Evolutionary conservation across 2,329 filamentous ascomycete species (phyloP).

Genomic region (Colletotrichum sp.): DNA sequence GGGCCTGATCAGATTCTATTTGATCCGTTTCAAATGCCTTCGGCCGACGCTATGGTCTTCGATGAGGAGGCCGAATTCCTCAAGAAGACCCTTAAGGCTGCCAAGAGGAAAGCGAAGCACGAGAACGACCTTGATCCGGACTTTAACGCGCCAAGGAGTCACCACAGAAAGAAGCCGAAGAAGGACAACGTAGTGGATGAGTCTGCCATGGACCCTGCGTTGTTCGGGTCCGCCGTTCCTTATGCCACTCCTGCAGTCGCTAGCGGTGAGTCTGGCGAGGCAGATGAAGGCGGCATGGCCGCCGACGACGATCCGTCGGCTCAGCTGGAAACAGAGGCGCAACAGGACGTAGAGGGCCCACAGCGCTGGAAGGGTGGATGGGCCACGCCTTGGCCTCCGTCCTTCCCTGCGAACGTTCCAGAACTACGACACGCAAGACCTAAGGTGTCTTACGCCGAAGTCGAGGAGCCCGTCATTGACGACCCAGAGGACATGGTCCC

Average conservation of each 20-base stretch:
- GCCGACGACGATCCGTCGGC: conserved; percentile 18
- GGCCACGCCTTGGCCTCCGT: neutral
- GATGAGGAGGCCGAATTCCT: conserved; percentile 57
- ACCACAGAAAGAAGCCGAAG: conserved; percentile 46
- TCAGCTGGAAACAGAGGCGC: conserved; percentile 1
- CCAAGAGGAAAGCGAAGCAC: conserved; percentile 56
- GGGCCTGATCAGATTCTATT: conserved; percentile 63
- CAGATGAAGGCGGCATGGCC: conserved; percentile 24
- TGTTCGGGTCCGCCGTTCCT: conserved; percentile 38
- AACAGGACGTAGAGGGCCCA: neutral
- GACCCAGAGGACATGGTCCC: conserved; percentile 46
- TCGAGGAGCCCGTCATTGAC: conserved; percentile 43
- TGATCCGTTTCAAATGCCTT: conserved; percentile 60
- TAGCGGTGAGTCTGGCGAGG: neutral
- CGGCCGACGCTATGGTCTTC: conserved; percentile 44
- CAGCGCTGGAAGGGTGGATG: neutral
- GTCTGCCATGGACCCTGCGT: conserved; percentile 55
- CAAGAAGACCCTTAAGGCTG: conserved; percentile 57
- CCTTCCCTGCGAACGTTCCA: conserved; percentile 43
- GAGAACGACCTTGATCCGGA: conserved; percentile 61
- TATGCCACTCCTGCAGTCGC: neutral
- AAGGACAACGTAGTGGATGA: conserved; percentile 24
- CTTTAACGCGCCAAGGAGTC: conserved; percentile 47
- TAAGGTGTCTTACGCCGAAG: conserved; percentile 53
- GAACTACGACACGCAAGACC: conserved; percentile 57